Base-by-base conservation (phyloP, 2,329 filamentous ascomycete genomes). In the Dactylellina parvicollis region DNA sequence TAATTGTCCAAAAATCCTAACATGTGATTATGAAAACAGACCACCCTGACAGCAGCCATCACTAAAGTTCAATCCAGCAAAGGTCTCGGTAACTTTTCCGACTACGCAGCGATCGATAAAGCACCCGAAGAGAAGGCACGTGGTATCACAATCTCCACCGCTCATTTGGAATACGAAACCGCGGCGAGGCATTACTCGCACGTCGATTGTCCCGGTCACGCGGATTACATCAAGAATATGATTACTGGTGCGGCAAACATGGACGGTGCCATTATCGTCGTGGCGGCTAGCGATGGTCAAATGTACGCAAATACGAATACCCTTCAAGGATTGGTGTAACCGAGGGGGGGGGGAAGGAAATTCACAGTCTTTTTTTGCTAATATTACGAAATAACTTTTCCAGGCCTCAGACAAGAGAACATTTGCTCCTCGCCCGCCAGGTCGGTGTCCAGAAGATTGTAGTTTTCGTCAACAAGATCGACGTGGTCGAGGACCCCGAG, bases 221-320 rank as follows among this genome's bases (percentile, higher is more conserved):
- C 95, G 84, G 95, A 99, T 92, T 99, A 99, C 87, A 98, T 99
- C 86, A 99, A 99, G 89, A 99, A 99, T 90, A 99, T 99, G 95
- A 99, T 99, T 83, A 99, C 95, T 78, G 95, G 95, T 89, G 93
- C 95, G 76, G 94, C 96, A 80, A 96, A 92, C 86, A 99, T 99
- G 95, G 95, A 99, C 80, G 95, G 95, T 80, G 94, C 95, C 80
- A 94, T 99, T 81, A 97, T 99, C 80, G 95, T 99, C 77, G 96
- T 99, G 79, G 96, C 96, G 78, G 95, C 95, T 78, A 96, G 92
- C 36, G 95, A 99, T 81, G 95, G 95, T 81, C 96, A 99, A 85
- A 99, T 99, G 95, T 86, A 83, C 74, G 83, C 56, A 30, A 12
- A 46, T 46, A 44, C 46, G 12, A 20, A 50, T 67, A 49, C 32